phyloP scores from a whole-genome alignment of 2,329 filamentous ascomycete genomes.

The Verruconis gallopava region DNA sequence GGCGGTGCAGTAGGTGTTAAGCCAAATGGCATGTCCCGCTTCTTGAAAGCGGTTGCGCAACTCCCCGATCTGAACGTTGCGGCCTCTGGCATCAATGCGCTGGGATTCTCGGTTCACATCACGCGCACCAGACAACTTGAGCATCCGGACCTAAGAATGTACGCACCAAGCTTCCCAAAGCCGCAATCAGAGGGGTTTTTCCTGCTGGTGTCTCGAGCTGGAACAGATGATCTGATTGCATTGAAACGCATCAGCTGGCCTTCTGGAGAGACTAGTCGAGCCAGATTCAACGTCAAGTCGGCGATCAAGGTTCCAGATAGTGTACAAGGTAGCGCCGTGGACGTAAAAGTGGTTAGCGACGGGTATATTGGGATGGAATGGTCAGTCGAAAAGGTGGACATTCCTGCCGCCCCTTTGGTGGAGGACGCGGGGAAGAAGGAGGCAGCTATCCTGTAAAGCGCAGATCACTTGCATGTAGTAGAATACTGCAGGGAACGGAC shows the following conservation, averaged over 20 bases:
- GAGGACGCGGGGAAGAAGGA: not conserved
- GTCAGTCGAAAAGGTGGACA: slow-evolving; percentile 38
- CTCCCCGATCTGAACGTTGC: slow-evolving; percentile 58
- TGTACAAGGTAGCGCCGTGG: slow-evolving; percentile 46
- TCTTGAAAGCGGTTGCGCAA: slow-evolving; percentile 47
- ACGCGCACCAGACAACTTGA: slow-evolving; percentile 48
- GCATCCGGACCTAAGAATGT: slow-evolving; percentile 47
- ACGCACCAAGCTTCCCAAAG: slow-evolving; percentile 83
- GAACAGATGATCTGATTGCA: slow-evolving; percentile 64
- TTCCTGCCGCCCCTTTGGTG: slow-evolving; percentile 27
- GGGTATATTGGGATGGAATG: slow-evolving; percentile 68
- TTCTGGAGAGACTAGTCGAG: slow-evolving; percentile 13
- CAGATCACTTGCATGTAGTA: too few species aligned
- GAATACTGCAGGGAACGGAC: too few species aligned
- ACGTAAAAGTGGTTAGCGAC: slow-evolving; percentile 73
- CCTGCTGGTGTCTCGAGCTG: slow-evolving; percentile 56
- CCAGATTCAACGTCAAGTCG: slow-evolving; percentile 40
- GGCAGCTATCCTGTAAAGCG: too few species aligned
- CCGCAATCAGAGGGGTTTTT: slow-evolving; percentile 93
- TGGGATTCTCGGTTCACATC: slow-evolving; percentile 50
- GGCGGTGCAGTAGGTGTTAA: slow-evolving; percentile 40
- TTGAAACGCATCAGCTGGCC: slow-evolving; percentile 78
- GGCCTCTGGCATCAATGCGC: slow-evolving; percentile 46
- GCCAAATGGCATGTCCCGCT: slow-evolving; percentile 30
- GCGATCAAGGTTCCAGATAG: slow-evolving; percentile 47